Evolutionary conservation across 352 stramenopile species (phyloP).

Genomic region (Globisporangium nunn): DNA sequence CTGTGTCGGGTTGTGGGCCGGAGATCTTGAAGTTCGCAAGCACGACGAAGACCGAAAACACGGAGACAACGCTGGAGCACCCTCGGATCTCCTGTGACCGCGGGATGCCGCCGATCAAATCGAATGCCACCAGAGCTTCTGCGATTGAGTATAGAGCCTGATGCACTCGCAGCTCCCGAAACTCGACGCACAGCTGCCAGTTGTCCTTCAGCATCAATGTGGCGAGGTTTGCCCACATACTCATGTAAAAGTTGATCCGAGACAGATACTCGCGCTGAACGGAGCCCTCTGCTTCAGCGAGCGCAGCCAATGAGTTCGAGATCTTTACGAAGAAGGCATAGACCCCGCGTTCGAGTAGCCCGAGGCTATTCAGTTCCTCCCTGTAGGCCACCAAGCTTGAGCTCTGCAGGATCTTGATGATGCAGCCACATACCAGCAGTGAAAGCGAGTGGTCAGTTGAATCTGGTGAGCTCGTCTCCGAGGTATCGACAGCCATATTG

Average conservation of each 20-base stretch:
- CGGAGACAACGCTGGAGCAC: conserved; percentile 12
- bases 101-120: conserved; percentile 18
- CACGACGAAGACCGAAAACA: conserved; percentile 40
- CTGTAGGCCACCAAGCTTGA: conserved; percentile 25
- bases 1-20: conserved; percentile 1
- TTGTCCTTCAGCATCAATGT: conserved; percentile 55
- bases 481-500: no score
- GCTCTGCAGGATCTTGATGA: conserved; percentile 56
- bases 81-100: conserved; percentile 8
- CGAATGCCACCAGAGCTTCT: conserved; percentile 25
- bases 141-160: conserved; percentile 50
- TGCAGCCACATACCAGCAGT: conserved; percentile 42
- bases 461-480: background rate
- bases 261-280: conserved; percentile 16
- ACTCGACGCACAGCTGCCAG: conserved; percentile 29
- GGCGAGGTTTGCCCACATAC: conserved; percentile 31
- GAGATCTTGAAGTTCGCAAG: conserved; percentile 15
- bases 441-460: conserved; percentile 14
- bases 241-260: conserved; percentile 27
- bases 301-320: conserved; percentile 25
- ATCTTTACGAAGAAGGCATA: conserved; percentile 49
- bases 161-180: conserved; percentile 48
- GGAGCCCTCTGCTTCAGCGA: conserved; percentile 8
- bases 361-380: conserved; percentile 45
- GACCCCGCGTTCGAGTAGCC: conserved; percentile 56